These are phyloP conservation scores for Tetrahymena elliotti DNA, from an alignment of 73 alveolate species.

Conservation along the genomic window DNA sequence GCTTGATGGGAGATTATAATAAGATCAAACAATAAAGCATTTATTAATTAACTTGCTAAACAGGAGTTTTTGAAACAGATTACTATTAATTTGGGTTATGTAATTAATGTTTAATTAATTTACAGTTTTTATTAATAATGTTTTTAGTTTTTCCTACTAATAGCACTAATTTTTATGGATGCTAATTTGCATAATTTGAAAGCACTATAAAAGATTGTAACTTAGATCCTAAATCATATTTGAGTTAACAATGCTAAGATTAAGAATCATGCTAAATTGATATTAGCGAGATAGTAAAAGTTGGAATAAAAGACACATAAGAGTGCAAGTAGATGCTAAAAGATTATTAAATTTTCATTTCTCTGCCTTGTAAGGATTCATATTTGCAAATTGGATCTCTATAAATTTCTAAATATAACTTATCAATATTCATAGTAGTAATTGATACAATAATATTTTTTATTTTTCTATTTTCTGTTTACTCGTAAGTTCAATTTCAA, in stretches of 20 bases:
- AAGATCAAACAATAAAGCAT: not conserved
- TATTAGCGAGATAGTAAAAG: not conserved
- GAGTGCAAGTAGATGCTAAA: not conserved
- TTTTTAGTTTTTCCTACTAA: not conserved
- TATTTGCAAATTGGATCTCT: not conserved
- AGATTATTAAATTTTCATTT: not conserved
- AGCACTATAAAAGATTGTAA: not conserved
- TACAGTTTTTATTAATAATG: not conserved
- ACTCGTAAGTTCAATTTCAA: not conserved
- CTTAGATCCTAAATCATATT: not conserved
- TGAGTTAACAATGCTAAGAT: not conserved
- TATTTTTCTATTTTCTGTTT: not conserved
- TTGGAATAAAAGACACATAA: not conserved
- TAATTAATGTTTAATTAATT: not conserved
- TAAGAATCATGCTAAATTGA: not conserved
- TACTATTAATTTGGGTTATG: not conserved
- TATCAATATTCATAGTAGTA: not conserved
- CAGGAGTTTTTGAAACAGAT: not conserved
- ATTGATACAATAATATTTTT: not conserved
- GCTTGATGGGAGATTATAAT: not conserved
- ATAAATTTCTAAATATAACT: not conserved
- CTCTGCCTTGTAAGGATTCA: not conserved
- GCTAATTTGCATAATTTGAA: not conserved
- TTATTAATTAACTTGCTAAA: not conserved
- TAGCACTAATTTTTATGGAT: not conserved